Base-by-base conservation (phyloP, 2,329 filamentous ascomycete genomes). In the Gaeumannomyces sp. region DNA sequence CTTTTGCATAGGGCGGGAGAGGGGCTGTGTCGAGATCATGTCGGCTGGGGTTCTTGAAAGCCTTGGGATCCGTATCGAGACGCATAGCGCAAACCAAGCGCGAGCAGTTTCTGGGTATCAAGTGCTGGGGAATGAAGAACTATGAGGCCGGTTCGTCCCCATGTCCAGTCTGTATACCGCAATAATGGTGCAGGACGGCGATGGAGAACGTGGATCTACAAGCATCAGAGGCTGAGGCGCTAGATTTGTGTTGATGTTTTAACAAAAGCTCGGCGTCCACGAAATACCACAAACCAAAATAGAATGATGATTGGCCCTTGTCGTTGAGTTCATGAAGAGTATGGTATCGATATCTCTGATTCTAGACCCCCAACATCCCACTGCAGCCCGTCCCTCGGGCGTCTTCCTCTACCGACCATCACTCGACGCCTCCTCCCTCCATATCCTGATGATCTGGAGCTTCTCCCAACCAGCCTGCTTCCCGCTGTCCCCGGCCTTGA, bases 381-480 rank as follows among this genome's bases (percentile, higher is more conserved):
- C 31, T 6, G 22, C 35, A 28, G 5, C 31, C 38, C n/a, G 13
- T 38, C 4, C 6, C 29, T 29, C 59, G 4, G 25, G n/a, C 10
- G 1, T 33, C 10, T 60, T 33, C 38, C n/a, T 5, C 38, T 45
- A 50, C 25, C 22, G 22, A 53, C n/a, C 64, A 3, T 38, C 45
- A 62, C 66, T 65, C 25, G 64, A 65, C 33, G 61, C 65, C 33
- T 64, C 65, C 56, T 80, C 80, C 71, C 86, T 85, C 90, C 92
- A 96, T 73, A 97, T 90, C 73, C 93, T 86, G 70, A 98, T 80
- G 71, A 99, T 90, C 73, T 93, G 89, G 76, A 99, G 80, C 78
- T 90, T 96, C 80, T 99, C 95, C 93, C 94, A 97, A 0, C 95
- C 95, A 35, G 90, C 94, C 75, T 90, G 87, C 80, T 89, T 92